Conservation (phyloP, 768 basidiomycete species). For the Inosperma sp. region DNA sequence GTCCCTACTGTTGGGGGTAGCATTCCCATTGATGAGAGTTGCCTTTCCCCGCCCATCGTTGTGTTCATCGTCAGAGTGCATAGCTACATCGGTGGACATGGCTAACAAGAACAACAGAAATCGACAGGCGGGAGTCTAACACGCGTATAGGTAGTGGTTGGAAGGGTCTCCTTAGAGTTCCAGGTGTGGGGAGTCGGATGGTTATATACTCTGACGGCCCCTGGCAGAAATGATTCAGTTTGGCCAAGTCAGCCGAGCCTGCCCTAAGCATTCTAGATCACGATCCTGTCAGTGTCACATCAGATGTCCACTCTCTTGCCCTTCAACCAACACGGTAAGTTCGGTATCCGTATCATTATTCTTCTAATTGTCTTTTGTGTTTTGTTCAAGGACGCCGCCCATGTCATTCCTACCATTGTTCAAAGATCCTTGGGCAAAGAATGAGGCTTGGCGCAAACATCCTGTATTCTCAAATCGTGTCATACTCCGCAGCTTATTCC, state of each 20-base stretch:
- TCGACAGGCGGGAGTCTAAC: slow-evolving; percentile 1
- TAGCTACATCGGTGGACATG: slow-evolving; percentile 35
- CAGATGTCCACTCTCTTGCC: background rate
- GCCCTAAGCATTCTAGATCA: slow-evolving; percentile 52
- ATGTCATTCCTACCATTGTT: slow-evolving; percentile 72
- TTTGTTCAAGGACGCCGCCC: background rate
- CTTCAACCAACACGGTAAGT: background rate
- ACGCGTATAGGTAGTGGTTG: slow-evolving; percentile 13
- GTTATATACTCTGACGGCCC: slow-evolving; percentile 24
- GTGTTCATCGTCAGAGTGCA: slow-evolving; percentile 58
- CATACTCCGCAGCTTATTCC: slow-evolving; percentile 90
- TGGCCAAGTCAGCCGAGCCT: slow-evolving; percentile 43
- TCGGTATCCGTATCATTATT: background rate
- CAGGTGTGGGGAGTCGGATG: slow-evolving; percentile 9
- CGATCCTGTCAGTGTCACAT: slow-evolving; percentile 19
- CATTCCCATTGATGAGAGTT: slow-evolving; percentile 41
- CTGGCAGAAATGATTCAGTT: slow-evolving; percentile 34
- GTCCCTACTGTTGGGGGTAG: slow-evolving; percentile 35
- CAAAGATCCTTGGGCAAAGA: slow-evolving; percentile 92
- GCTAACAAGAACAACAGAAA: slow-evolving; percentile 12
- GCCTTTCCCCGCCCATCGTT: slow-evolving; percentile 38
- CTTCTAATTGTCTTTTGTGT: background rate
- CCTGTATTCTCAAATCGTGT: slow-evolving; percentile 82
- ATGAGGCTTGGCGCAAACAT: slow-evolving; percentile 88
- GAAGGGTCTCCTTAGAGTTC: slow-evolving; percentile 6